Evolutionary conservation across 306 rosid genomes (phyloP), one percentile per base, ranked within the genome.

Genomic region (Prinsepia uniflora): DNA sequence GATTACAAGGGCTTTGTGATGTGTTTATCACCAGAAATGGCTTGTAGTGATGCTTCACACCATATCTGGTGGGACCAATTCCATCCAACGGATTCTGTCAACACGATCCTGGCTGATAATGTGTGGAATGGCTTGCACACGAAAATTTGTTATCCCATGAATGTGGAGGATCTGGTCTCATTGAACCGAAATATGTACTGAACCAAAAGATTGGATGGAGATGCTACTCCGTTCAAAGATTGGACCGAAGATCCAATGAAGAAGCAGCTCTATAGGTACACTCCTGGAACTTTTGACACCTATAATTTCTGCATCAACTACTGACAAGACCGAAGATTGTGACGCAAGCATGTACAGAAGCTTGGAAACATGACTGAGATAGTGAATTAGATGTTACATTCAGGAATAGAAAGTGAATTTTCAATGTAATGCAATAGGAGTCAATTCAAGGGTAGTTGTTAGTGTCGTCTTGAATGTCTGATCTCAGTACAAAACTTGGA

Each of bases 61-160:
- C 79, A 94, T 73, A 81, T 94, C 69, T 94, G 98, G 97, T 94
- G 96, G 97, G 97, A 90, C 72, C 96, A 93, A 78, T 90, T 90
- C 70, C 98, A 90, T 80, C 98, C 98, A 72, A 90, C 92, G n/a
- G 90, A 86, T 78, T 82, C 83, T 6, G 97, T 90, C 72, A 93
- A 93, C 72, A 81, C 83, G n/a, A 90, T 93, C 70, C 84, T 93
- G 49, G 94, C 90, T 22, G 95, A 84, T 62, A 90, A 93, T 63
- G 77, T 93, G 64, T 93, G 97, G 96, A 80, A 86, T 76, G 86
- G 92, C 59, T 78, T 22, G 49, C 96, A 90, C 71, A 65, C 97
- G 7, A 79, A 79, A 67, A 87, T 86, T 89, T 93, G 96, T 68
- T 83, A 86, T 81, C 96, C 92, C 30, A 87, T 76, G 90, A 84